These are phyloP conservation scores for Colletotrichum navitas DNA, from an alignment of 2,329 filamentous ascomycete species.

Conservation along the genomic window DNA sequence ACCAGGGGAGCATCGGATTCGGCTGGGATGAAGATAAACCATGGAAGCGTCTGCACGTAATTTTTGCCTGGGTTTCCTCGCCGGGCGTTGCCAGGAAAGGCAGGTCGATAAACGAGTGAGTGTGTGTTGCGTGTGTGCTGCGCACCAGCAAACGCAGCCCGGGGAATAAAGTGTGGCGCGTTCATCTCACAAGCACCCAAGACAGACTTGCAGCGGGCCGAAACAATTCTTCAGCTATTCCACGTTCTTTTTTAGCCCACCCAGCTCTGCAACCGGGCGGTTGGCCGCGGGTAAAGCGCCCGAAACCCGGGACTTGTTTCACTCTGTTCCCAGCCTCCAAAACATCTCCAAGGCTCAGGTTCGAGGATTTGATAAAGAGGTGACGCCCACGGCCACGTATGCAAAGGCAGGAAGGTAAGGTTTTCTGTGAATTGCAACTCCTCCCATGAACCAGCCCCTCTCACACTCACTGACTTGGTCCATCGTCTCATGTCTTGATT, in stretches of 20 bases:
- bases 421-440: background rate
- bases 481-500: slow-evolving; percentile 3
- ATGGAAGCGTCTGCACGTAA: slow-evolving; percentile 27
- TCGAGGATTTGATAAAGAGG: background rate
- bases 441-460: background rate
- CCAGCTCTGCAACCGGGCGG: background rate
- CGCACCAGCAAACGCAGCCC: too few species aligned
- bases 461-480: background rate
- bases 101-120: slow-evolving; percentile 25
- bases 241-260: too few species aligned
- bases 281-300: slow-evolving; percentile 23
- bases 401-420: background rate
- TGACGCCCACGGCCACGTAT: background rate
- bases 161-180: too few species aligned
- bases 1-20: background rate
- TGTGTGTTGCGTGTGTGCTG: too few species aligned
- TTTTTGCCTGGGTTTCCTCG: slow-evolving; percentile 11
- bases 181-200: background rate
- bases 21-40: background rate
- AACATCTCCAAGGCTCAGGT: background rate
- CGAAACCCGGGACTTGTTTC: slow-evolving; percentile 41
- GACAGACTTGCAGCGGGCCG: too few species aligned
- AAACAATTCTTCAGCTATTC: slow-evolving; percentile 2
- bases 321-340: background rate
- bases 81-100: slow-evolving; percentile 25